Base-by-base conservation (phyloP, 768 basidiomycete species). In the Cubamyces lactineus region DNA sequence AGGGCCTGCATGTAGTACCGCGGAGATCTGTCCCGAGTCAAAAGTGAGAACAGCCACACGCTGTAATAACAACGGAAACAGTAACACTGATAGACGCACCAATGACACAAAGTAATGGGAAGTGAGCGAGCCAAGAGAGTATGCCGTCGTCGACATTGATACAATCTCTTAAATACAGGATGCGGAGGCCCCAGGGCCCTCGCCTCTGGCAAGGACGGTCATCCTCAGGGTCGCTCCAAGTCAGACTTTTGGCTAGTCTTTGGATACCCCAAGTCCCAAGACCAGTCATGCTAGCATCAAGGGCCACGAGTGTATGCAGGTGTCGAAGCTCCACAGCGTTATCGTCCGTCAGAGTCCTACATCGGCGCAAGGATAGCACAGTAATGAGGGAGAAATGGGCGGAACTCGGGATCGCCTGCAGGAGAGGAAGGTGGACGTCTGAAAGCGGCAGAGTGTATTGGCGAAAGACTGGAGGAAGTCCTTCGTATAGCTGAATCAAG, bases 341-440 rank as follows among this genome's bases (percentile, higher is more conserved):
- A 24, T 80, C 73, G 71, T 92, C 91, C 26, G 78, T 82, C 0
- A 92, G 76, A n/a, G 82, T 76, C 12, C 60, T 56, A 65, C 87
- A 87, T 5, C 77, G 72, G 3, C 83, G 79, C 9, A 92, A 75
- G 49, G 88, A 79, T 23, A 93, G 72, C 12, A 89, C 70, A 5
- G 89, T 88, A 55, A 92, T 62, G 34, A 92, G 78, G 2, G 88
- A 78, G 70, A 90, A 92, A 23, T 81, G 68, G 2, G 78, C 67
- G 0, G 86, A 84, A 46, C 79, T 74, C 1, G 81, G 79, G 43
- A 91, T 82, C 16, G 64, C 64, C 64, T 89, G 88, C 13, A 91
- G 80, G 15, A 83, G 73, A 2, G 82, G 82, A 0, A 88, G 73
- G 63, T 84, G 78, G 6, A 68, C 68, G 67, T 90, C 84, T 0